Evolutionary conservation across 805 yeast genomes (phyloP), one percentile per base, ranked within the genome.

Genomic region (Ogataea wickerhamii): DNA sequence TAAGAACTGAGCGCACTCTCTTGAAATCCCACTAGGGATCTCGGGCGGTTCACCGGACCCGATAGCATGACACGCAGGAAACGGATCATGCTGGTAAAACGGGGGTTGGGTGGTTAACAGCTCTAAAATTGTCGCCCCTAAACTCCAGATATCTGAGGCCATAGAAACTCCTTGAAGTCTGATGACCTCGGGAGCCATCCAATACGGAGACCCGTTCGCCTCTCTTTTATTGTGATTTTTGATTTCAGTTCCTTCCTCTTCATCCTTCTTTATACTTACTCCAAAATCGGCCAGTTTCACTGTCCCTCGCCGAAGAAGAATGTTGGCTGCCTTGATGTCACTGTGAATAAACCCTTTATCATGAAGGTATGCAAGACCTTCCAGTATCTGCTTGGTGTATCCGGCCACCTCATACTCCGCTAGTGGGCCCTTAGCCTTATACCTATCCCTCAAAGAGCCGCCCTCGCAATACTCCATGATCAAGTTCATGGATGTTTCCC

Each of bases 161-260:
- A 91, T 78, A 7, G 94, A 81, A 2, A 91, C 83, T 3, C 94
- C 95, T 52, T 82, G 85, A 50, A 87, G 80, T 28, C 81, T 69
- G 4, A 93, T 84, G 2, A 94, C 80, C 56, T 93, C 98, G 0
- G 98, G 98, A 0, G 98, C 97, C 96, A 93, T 89, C 98, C 98
- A 93, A 56, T 91, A 85, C 0, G 97, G 95, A 0, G 98, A 87
- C 2, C 98, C 98, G 12, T 73, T 76, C 6, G 76, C 78, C 2
- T 72, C 69, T 34, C 53, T 59, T 41, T 40, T 55, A 45, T 57
- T 61, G 12, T 60, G 45, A 64, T 73, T 51, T 48, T 64, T 23
- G 53, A 48, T 28, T 52, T 30, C 35, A 1, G 83, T 71, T n/a
- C 87, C 85, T 12, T 83, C 86, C 2, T 88, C 89, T 52, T 82